Base-by-base conservation (phyloP, 1,139 yeast genomes). In the Yamadazyma kanchanaburiensis region DNA sequence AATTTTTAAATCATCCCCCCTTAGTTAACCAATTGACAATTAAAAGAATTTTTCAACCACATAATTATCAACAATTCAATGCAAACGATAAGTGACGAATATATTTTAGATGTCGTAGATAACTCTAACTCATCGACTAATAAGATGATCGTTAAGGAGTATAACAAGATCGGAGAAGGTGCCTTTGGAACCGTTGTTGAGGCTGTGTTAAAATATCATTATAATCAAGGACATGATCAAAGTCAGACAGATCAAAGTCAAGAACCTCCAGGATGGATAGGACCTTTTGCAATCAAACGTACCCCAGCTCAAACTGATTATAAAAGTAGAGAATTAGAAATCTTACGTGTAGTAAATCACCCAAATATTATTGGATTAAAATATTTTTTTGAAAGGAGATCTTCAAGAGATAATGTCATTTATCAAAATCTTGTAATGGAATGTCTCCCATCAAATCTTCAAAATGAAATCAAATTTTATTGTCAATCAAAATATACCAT, bases 241-340 rank as follows among this genome's bases (percentile, higher is more conserved):
- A 12, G 11, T 5, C 17, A 15, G 21, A 19, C 11, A 6, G 24
- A 6, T 4, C 10, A 8, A 7, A 12, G 34, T 16, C 31, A 42
- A 26, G 59, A 60, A 17, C 21, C 17, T 15, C 13, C 22, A 11
- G 38, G 28, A 22, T 78, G 85, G 84, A 59, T 77, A 24, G 94
- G 94, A 0, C 94, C 94, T 0, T 83, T 74, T 60, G 94, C 91
- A 16, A 82, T 83, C 37, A 83, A 83, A 48, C 70, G 86, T 45
- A 91, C 82, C 1, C 89, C 89, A 14, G 91, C 91, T 2, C 91
- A 83, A 49, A 83, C 91, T 0, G 94, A 83, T 53, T 83, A 82
- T 55, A 83, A 83, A 55, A 75, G 84, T 31, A 67, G 94, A 54
- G 94, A 84, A 54, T 63, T 84, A 48, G 89, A 81, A 53, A 78